Evolutionary conservation across 176 grass and related monocot genomes (phyloP), one percentile per base, ranked within the genome.

Genomic region (Paspalum vaginatum): DNA sequence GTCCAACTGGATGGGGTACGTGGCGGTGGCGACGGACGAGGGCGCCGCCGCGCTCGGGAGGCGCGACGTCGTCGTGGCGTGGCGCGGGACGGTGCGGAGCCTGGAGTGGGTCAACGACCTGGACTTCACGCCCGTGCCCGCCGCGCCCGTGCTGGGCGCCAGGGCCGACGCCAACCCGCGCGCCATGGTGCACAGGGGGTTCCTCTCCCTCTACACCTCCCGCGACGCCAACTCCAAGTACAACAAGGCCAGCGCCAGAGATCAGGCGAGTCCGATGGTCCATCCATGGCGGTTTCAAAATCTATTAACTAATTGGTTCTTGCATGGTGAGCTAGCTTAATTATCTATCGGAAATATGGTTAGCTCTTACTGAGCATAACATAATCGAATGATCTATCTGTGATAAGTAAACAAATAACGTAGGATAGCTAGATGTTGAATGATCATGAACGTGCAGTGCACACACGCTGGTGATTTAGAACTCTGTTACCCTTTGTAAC

Each of bases 21-120:
- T 56, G 53, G 53, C 53, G 53, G 53, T 21, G 53, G 53, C 53
- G 20, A 56, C 53, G 20, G 53, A 56, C 53, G 53, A 56, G 53
- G 53, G 53, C 53, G 53, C 53, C 8, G 53, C 53, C 20, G 53
- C 20, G 53, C 53, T 56, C 20, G 53, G 53, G 20, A 18, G 53
- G 53, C 53, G 53, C 53, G 53, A 56, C 53, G 20, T 56, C 53
- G 53, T 56, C 8, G 53, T 56, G 53, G 53, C 53, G 53, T 56
- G 53, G 53, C 20, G 53, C 20, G 53, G 53, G 2, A 56, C 53
- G 0, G 53, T 56, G 20, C 7, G 53, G 8, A 21, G 53, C 53
- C 53, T 56, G 53, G 53, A 56, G 53, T 56, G 53, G 53, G 53
- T 56, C 53, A 56, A 56, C 53, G 53, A 56, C 53, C 53, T 56